Base-by-base conservation (phyloP, 106 monocot genomes). In the Dendrobium huoshanense region DNA sequence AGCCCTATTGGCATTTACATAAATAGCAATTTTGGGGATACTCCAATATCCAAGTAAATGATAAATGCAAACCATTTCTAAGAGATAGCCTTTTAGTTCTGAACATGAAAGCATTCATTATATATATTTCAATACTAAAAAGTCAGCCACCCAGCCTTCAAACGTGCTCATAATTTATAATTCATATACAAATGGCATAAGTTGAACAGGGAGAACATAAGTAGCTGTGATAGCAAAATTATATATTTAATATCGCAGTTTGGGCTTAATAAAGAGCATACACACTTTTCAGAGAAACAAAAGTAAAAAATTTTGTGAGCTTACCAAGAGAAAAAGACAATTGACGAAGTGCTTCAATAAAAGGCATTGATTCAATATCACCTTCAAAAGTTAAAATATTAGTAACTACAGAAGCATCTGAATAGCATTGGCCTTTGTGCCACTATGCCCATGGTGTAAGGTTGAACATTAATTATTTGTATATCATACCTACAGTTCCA, bases 321-420 rank as follows among this genome's bases (percentile, higher is more conserved):
- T 55, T 83, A 93, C 92, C 92, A 79, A 93, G 80, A 85, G 92
- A 93, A 85, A 93, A 93, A 41, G 92, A 93, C 41, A 93, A 78
- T 77, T 93, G 92, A 33, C 92, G 87, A 64, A 93, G 75, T 81
- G 90, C 90, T 82, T 93, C 90, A 81, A 90, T 93, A 65, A 93
- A 93, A 67, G 92, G 90, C 92, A 93, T 93, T 58, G 92, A 93
- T 81, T 93, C 92, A 77, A 93, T 93, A 72, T 93, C 92, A 87
- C 92, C 90, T 93, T 41, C 58, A 51, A 59, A 70, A 79, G 7
- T 9, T 72, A 73, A 70, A 70, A 37, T 13, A 33, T 37, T 33
- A 64, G 19, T n/a, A 64, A 64, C 22, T 22, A 64, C 24, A 64
- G 24, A 3, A 24, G 5, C 24, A 64, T 0, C 22, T 64, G 24